Evolutionary conservation across 1,139 yeast species (phyloP), one percentile per base, ranked within the genome.

Genomic region (Nakaseomyces kungkrabaensis): DNA sequence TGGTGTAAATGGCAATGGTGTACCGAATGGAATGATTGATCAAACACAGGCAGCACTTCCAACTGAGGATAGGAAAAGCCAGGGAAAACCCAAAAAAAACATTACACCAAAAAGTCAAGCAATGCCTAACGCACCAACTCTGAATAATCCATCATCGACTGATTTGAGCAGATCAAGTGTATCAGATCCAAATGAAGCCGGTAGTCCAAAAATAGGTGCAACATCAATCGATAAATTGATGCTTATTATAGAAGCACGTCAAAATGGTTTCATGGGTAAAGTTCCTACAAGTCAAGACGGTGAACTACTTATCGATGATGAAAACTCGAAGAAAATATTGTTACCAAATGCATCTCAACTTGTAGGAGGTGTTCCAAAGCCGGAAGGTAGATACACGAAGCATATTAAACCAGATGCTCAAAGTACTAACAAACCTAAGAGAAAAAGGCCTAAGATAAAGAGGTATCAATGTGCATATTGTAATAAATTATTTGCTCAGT

Each of bases 201-300:
- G 22, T 11, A 31, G 37, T 22, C 45, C 37, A 4, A 70, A 82
- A 36, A 68, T 87, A 13, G 96, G 96, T 0, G 89, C 92, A 2
- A 87, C 96, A 0, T 85, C 84, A 62, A 87, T 89, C 42, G 97
- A 89, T 66, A 94, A 85, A 60, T 71, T 89, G 61, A 88, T 89
- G 96, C 73, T 89, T 52, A 86, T 88, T 34, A 84, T 89, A 50
- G 96, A 89, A 66, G 95, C 96, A 0, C 75, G 94, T 51, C 85
- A 83, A 54, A 82, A 85, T 54, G 88, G 89, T 17, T 75, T 81
- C 13, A 78, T 77, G 8, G 77, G 79, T 24, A 74, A 74, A 40
- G 82, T 83, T 41, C 75, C 76, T 47, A 82, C 80, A 52, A 78
- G 81, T 1, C 75, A 77, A 3, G 89, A 82, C 65, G 89, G 89